phyloP scores from a whole-genome alignment of 2,329 filamentous ascomycete species.

The Davidsoniella australis region DNA sequence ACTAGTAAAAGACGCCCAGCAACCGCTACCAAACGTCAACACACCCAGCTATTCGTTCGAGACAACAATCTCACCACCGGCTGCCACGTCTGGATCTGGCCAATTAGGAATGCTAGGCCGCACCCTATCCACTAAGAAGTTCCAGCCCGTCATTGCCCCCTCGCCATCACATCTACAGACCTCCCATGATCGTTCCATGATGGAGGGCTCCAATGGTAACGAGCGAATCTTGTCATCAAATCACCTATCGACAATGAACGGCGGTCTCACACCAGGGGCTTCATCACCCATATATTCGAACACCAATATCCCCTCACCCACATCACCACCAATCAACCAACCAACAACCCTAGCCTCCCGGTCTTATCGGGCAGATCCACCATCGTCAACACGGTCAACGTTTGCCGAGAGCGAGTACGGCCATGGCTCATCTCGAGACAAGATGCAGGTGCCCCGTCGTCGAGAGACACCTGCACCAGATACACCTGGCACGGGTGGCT shows the following conservation, averaged over 20 bases:
- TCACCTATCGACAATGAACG: conserved; percentile 54
- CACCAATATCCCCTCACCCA: conserved; percentile 53
- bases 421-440: conserved; percentile 20
- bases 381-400: conserved; percentile 34
- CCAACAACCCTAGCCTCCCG: conserved; percentile 42
- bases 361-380: conserved; percentile 41
- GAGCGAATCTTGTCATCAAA: conserved; percentile 49
- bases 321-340: conserved; percentile 42
- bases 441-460: conserved; percentile 30
- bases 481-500: conserved; percentile 30
- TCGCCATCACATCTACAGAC: conserved; percentile 59
- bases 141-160: conserved; percentile 54
- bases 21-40: conserved; percentile 48
- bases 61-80: conserved; percentile 35
- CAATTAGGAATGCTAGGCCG: conserved; percentile 44
- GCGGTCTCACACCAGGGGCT: conserved; percentile 33
- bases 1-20: conserved; percentile 78
- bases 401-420: conserved; percentile 32
- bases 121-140: conserved; percentile 61
- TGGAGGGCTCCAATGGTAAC: conserved; percentile 52
- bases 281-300: conserved; percentile 41
- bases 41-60: conserved; percentile 11
- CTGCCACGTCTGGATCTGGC: conserved; percentile 35
- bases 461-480: conserved; percentile 46
- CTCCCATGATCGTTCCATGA: conserved; percentile 47